Evolutionary conservation across 2,329 filamentous ascomycete species (phyloP), one percentile per base, ranked within the genome.

Genomic region (Incumbomyces lentus): DNA sequence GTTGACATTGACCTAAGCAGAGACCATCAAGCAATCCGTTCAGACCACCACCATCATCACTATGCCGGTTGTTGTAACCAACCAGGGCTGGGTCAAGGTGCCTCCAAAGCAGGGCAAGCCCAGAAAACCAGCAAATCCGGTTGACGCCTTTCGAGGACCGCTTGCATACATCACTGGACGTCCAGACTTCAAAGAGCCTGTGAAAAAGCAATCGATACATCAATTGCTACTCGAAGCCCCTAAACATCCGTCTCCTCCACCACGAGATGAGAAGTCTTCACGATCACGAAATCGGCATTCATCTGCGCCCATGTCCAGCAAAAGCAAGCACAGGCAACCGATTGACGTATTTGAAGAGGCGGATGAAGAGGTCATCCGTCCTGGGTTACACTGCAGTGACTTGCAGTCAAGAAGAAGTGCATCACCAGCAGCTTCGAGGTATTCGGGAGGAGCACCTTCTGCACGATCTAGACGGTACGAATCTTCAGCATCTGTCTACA

Each of bases 131-230:
- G 33, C 26, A 10, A 18, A 45, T 19, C 42, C 42, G 14, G 42
- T 45, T 33, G 18, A 32, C 42, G 29, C 29, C 2, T n/a, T 45
- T 22, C 33, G 42, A 38, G 42, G 42, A 38, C 42, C 42, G 30
- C 22, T 45, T 7, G 42, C 42, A 17, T 70, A 68, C 44, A 64
- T 82, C 37, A 87, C 87, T 56, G 85, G 90, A 58, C 75, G 82
- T 64, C 51, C 75, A 71, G 32, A 75, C 71, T 65, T 73, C 2
- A 67, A 72, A 33, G 77, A 80, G 48, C 78, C 78, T 51, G 57
- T 73, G 36, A 45, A 45, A 26, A 45, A 45, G 26, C 42, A 45
- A 45, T 38, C 42, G 11, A 45, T 45, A 6, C 30, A 45, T 34
- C 33, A 45, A 31, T 19, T 45, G 30, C 18, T 45, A 5, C 33